A percentile compares a stretch with the other conserved stretches of the same genome.
These are phyloP conservation scores for Neonectria punicea DNA, from an alignment of 2,329 filamentous ascomycete genomes.

Conservation along the genomic window DNA sequence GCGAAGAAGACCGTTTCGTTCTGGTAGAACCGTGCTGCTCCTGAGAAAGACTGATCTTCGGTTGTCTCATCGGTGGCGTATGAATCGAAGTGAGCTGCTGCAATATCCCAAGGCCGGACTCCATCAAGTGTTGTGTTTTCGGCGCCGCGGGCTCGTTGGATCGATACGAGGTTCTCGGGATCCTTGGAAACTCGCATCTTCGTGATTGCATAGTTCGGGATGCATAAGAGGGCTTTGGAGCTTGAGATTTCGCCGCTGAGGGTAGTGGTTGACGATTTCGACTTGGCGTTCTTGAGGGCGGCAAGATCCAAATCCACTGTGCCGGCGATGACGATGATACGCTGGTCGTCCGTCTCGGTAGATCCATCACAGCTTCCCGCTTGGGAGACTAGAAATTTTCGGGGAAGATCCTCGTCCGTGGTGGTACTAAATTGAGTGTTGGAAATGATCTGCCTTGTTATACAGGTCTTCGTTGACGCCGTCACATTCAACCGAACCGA, in stretches of 20 bases:
- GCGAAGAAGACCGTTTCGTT: conserved; percentile 41
- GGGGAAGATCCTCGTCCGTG: conserved; percentile 24
- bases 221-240: conserved; percentile 35
- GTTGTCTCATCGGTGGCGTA: conserved; percentile 20
- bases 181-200: conserved; percentile 32
- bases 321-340: conserved; percentile 38
- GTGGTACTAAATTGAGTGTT: conserved; percentile 31
- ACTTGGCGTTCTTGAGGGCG: conserved; percentile 28
- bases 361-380: conserved; percentile 34
- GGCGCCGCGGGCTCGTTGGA: conserved; percentile 4
- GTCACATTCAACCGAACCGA: conserved; percentile 45
- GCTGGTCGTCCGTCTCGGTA: conserved; percentile 28
- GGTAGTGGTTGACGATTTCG: conserved; percentile 15
- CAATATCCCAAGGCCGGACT: conserved; percentile 36
- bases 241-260: conserved; percentile 27
- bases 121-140: conserved; percentile 32
- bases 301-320: conserved; percentile 30
- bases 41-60: conserved; percentile 12
- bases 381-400: conserved; percentile 33
- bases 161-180: conserved; percentile 28
- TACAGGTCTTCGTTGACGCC: conserved; percentile 36
- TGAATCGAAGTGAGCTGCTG: conserved; percentile 34
- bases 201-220: conserved; percentile 36
- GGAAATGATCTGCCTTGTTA: conserved; percentile 30
- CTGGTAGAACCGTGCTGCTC: conserved; percentile 32